Percentiles rank a stretch among this genome's conserved stretches.
phyloP scores from a whole-genome alignment of 495 filamentous ascomycete genomes.

The Penicillium fimorum region DNA sequence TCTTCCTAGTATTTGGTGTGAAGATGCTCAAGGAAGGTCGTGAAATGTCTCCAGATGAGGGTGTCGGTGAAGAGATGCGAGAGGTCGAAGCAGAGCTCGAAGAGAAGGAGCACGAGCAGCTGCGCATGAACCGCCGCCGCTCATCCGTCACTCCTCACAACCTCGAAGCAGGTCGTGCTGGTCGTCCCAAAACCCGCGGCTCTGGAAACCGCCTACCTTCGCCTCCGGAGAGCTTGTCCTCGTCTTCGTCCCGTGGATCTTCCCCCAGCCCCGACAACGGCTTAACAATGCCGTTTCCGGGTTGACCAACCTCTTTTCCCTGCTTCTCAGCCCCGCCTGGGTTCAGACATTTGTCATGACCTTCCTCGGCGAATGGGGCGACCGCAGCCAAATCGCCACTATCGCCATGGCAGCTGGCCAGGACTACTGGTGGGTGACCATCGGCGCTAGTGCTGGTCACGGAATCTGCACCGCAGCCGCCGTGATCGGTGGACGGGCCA shows the following conservation, averaged over 20 bases:
- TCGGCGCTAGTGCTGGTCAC: conserved; percentile 85
- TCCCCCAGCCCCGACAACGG: conserved; percentile 45
- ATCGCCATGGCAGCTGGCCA: conserved; percentile 98
- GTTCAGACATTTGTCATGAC: conserved; percentile 99
- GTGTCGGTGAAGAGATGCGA: conserved; percentile 91
- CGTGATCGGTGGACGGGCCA: conserved; percentile 88
- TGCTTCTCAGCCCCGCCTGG: conserved; percentile 92
- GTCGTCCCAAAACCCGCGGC: conserved; percentile 45
- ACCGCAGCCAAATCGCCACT: conserved; percentile 95
- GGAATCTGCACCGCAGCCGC: conserved; percentile 85
- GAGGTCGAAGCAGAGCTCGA: conserved; percentile 94
- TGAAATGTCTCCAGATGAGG: conserved; percentile 82
- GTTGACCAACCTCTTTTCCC: conserved; percentile 79
- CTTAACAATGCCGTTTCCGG: conserved; percentile 53
- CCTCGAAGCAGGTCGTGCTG: conserved; percentile 49
- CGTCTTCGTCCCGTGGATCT: conserved; percentile 55
- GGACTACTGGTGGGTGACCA: conserved; percentile 98
- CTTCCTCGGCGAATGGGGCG: conserved; percentile 97
- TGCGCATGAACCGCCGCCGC: conserved; percentile 51
- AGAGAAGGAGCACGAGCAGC: conserved; percentile 77
- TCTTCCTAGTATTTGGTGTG: conserved; percentile 87
- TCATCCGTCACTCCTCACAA: conserved; percentile 54
- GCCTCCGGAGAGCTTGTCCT: conserved; percentile 53
- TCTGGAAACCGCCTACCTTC: conserved; percentile 51
- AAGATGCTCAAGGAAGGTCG: conserved; percentile 85